Conservation (phyloP, 2,329 filamentous ascomycete genomes). For the Dothiorella sarmentorum region DNA sequence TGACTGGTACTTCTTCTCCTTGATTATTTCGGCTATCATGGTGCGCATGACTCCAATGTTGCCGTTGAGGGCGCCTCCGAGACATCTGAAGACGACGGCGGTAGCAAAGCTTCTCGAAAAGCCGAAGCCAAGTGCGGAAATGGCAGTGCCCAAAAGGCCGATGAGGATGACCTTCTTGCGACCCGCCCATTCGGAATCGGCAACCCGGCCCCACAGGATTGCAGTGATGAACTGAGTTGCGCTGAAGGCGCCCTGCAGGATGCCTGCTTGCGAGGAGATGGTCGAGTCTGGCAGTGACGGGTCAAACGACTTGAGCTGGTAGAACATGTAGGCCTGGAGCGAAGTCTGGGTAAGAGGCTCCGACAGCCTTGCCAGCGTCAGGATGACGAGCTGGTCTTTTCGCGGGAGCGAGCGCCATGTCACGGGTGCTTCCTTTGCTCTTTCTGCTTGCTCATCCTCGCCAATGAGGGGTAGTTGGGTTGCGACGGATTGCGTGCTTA, state of each 20-base stretch:
- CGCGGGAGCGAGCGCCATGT: conserved; percentile 71
- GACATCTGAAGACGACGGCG: conserved; percentile 62
- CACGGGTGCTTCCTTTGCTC: conserved; percentile 47
- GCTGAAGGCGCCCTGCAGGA: conserved; percentile 76
- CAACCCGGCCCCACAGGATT: conserved; percentile 74
- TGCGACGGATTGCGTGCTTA: neutral
- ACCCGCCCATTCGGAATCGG: conserved; percentile 60
- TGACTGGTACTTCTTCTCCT: conserved; percentile 61
- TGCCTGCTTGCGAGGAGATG: conserved; percentile 73
- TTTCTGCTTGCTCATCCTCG: conserved; percentile 15
- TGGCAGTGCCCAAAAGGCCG: conserved; percentile 66
- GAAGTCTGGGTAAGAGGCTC: conserved; percentile 76
- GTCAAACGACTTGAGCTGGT: conserved; percentile 79
- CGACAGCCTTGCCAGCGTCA: conserved; percentile 74
- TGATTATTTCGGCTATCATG: conserved; percentile 69
- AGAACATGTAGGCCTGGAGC: conserved; percentile 69
- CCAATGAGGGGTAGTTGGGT: neutral
- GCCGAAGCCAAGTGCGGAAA: conserved; percentile 66
- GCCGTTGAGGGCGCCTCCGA: conserved; percentile 67
- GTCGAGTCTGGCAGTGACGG: conserved; percentile 54
- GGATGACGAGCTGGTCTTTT: conserved; percentile 72
- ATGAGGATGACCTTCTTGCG: conserved; percentile 76
- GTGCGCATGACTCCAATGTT: conserved; percentile 73
- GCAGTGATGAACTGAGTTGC: conserved; percentile 79
- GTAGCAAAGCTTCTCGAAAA: conserved; percentile 61